phyloP scores from a whole-genome alignment of 768 basidiomycete genomes.

The Suillus fuscotomentosus region DNA sequence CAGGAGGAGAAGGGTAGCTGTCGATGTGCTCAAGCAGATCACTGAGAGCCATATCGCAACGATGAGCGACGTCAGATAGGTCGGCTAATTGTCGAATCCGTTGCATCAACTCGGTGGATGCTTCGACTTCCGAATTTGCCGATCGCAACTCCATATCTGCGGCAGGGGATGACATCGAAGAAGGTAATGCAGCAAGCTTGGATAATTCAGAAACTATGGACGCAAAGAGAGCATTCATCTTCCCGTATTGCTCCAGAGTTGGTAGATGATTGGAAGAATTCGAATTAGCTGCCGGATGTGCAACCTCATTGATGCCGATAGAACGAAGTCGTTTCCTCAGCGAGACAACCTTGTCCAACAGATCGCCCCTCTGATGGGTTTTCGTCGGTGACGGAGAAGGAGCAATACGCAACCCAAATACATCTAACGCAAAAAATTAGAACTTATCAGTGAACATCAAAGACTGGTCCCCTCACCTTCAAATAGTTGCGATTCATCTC shows the following conservation, averaged over 20 bases:
- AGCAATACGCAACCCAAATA: constrained; percentile 50
- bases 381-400: constrained; percentile 33
- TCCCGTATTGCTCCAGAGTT: constrained; percentile 42
- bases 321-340: constrained; percentile 62
- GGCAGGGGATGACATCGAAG: constrained; percentile 35
- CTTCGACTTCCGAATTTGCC: constrained; percentile 57
- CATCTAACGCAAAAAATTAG: constrained; percentile 40
- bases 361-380: constrained; percentile 40
- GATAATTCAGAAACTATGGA: constrained; percentile 44
- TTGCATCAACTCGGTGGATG: constrained; percentile 46
- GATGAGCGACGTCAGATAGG: constrained; percentile 46
- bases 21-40: constrained; percentile 86
- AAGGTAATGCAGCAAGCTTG: constrained; percentile 49
- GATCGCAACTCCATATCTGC: constrained; percentile 62
- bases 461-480: constrained; percentile 19
- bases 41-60: constrained; percentile 76
- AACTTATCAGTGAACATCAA: not conserved
- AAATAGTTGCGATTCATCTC: not conserved
- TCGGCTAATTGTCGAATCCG: constrained; percentile 53
- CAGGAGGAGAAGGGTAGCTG: constrained; percentile 68
- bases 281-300: constrained; percentile 39
- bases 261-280: constrained; percentile 48
- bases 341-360: constrained; percentile 49
- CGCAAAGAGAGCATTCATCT: constrained; percentile 47
- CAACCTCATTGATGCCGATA: constrained; percentile 55